phyloP scores from a whole-genome alignment of 768 basidiomycete genomes.

The Rossbeevera mucosa region DNA sequence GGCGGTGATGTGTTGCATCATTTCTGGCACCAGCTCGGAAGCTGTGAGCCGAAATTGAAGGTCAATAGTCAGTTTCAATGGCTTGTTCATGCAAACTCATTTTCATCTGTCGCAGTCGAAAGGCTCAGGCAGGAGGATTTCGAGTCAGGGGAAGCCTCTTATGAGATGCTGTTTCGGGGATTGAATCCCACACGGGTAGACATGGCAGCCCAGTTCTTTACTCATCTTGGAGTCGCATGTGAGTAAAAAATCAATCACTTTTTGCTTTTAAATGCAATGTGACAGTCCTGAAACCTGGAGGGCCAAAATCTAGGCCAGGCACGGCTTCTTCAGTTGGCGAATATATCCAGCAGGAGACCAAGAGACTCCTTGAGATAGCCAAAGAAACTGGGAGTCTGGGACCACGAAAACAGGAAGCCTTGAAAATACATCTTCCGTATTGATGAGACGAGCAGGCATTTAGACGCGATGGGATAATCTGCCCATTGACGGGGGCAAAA shows the following conservation, averaged over 20 bases:
- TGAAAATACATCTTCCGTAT: neutral
- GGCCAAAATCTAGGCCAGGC: neutral
- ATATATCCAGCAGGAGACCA: neutral
- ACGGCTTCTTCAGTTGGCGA: neutral
- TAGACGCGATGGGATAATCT: neutral
- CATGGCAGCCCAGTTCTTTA: neutral
- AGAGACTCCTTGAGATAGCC: neutral
- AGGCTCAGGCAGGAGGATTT: neutral
- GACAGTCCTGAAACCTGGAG: constrained; percentile 1
- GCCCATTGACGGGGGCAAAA: neutral
- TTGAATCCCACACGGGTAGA: neutral
- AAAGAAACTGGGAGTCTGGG: neutral
- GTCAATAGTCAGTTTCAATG: neutral
- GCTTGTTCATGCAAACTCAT: neutral
- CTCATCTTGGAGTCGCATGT: constrained; percentile 2
- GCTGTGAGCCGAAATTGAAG: neutral
- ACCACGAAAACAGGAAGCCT: neutral
- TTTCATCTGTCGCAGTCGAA: neutral
- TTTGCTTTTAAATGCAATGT: neutral
- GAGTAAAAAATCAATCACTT: neutral
- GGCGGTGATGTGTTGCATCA: neutral
- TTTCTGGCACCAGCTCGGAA: neutral
- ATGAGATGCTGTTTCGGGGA: neutral
- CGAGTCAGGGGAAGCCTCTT: neutral
- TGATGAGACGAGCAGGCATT: neutral